Base-by-base conservation (phyloP, 176 grass and related monocot genomes). In the Bonia amplexicaulis region DNA sequence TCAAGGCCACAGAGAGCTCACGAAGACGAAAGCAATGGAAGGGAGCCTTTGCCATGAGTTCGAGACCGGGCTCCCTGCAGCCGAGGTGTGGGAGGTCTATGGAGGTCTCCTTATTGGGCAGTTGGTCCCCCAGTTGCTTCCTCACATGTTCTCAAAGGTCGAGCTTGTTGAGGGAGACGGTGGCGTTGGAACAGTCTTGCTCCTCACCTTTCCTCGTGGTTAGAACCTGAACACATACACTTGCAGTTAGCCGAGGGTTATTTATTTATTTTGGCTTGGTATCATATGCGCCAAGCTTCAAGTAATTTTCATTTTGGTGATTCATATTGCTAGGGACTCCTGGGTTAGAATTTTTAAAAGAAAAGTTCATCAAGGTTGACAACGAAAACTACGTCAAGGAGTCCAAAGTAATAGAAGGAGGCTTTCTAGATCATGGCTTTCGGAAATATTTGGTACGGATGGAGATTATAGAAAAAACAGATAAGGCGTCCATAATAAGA, bases 341-440 rank as follows among this genome's bases (percentile, higher is more conserved):
- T 55, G 52, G 52, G 3, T 55, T 9, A 55, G 52, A 55, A 9
- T 55, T 20, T 55, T 55, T 20, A 8, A 20, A 22, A 37, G 89
- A 88, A 69, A 55, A 45, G 71, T 84, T 84, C 12, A 10, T 55
- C 68, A 87, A 37, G 22, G 65, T 91, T 0, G 89, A 76, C 80
- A 33, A 80, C 26, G 81, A 80, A 3, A 84, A 84, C 0, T 67
- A 27, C 29, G 35, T 84, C 62, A 91, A 91, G 75, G 85, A 91
- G 62, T 76, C 80, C 2, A 35, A 61, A 3, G 86, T 33, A 9
- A 57, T 40, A 20, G 69, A 91, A 0, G 62, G 71, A 10, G 65
- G 83, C 1, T 70, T 82, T 65, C 65, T 90, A 0, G 14, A 77
- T 39, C 66, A 22, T 55, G 88, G 88, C 2, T 90, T 90, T 77